Evolutionary conservation across 176 grass and related monocot species (phyloP), one percentile per base, ranked within the genome.

Genomic region (Lolium rigidum): DNA sequence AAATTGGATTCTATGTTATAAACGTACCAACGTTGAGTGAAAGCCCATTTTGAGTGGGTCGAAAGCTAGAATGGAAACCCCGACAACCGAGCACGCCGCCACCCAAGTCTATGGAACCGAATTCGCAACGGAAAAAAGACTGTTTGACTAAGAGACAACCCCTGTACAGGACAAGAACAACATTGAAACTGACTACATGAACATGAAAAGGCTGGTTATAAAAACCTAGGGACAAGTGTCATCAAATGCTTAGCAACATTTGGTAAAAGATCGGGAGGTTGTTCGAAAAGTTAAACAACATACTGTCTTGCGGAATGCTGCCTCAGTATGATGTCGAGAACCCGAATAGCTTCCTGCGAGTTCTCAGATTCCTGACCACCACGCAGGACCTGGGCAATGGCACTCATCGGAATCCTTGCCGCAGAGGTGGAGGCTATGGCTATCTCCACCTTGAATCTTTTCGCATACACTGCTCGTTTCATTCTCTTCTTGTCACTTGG

Each of bases 401-500:
- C 51, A 48, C 51, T 70, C 51, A 79, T 49, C 2, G 52, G 51
- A 31, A 80, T 22, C 24, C 5, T 48, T 37, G 38, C 24, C 8
- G 0, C 2, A 0, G 14, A 85, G 51, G 31, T 43, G 41, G 41
- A 43, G 41, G 41, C 41, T 43, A 43, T 43, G 41, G 41, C 43
- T 2, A 86, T 38, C 43, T 80, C 77, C 49, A 85, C 74, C 22
- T 69, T 78, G 49, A 69, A 78, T 2, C n/a, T 69, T n/a, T 69
- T 46, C 17, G 16, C 5, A 10, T 18, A 0, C 15, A 9, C 10
- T 15, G 39, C 41, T 18, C 1, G 10, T 58, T 80, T 80, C 66
- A 72, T 62, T 70, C 65, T 73, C 69, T 86, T 86, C 18, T 37
- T 50, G 17, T 73, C 65, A 39, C 84, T 86, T 21, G 24, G 65